A percentile compares a stretch with the other conserved stretches of the same genome.
These are phyloP conservation scores for Globisporangium viniferum DNA, from an alignment of 352 stramenopile species.

Conservation along the genomic window DNA sequence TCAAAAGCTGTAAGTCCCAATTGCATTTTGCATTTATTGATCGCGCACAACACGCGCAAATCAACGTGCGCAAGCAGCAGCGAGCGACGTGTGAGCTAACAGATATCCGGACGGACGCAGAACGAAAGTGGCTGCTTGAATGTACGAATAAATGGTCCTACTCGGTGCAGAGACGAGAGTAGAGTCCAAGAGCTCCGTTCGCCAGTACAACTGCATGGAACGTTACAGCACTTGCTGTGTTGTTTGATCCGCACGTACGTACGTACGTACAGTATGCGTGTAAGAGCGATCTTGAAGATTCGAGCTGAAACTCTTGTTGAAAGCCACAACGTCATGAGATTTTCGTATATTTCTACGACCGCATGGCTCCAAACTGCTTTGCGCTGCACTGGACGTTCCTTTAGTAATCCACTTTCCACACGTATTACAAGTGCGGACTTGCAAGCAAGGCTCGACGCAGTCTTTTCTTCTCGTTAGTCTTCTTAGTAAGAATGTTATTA, in stretches of 20 bases:
- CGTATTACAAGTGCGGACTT: neutral
- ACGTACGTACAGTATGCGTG: neutral
- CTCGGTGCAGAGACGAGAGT: neutral
- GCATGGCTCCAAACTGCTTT: neutral
- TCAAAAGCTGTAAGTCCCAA: neutral
- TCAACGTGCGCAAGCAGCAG: neutral
- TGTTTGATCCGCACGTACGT: neutral
- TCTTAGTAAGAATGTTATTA: neutral
- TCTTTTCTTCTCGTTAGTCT: neutral
- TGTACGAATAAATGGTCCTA: neutral
- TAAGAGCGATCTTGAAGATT: neutral
- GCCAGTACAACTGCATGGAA: neutral
- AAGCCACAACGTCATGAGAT: neutral
- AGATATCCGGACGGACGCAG: neutral
- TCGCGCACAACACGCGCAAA: neutral
- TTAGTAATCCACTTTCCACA: neutral
- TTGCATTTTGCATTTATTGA: neutral
- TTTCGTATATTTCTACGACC: neutral
- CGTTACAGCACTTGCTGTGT: neutral
- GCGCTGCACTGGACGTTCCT: neutral
- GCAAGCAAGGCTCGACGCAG: neutral
- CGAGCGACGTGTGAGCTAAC: neutral
- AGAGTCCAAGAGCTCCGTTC: neutral
- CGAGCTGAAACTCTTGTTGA: neutral
- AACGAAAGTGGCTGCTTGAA: neutral